These are phyloP conservation scores for Inonotus obliquus DNA, from an alignment of 1,284 basidiomycete genomes.

Conservation along the genomic window DNA sequence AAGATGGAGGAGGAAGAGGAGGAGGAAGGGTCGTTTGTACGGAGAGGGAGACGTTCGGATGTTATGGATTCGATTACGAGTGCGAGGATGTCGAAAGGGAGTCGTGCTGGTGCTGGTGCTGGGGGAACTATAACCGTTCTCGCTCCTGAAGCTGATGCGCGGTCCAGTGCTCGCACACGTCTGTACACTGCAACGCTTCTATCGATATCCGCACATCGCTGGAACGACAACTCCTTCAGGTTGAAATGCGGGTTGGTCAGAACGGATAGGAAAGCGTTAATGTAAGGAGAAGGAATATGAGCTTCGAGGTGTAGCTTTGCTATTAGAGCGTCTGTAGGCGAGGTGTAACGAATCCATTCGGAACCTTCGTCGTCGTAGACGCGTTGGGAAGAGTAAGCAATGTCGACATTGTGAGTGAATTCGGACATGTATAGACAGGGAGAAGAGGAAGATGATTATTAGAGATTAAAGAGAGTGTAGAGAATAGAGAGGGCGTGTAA, in stretches of 20 bases:
- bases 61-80: not conserved
- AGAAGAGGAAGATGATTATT: too few relatives aligned
- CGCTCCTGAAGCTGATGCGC: not conserved
- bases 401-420: too few relatives aligned
- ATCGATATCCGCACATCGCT: not conserved
- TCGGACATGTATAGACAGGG: too few relatives aligned
- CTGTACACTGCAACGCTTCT: slow-evolving; percentile 5
- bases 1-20: not conserved
- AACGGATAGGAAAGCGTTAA: not conserved
- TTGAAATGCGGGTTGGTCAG: not conserved
- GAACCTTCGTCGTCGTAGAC: slow-evolving; percentile 6
- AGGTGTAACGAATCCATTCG: slow-evolving; percentile 1
- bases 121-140: not conserved
- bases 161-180: not conserved
- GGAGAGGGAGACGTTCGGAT: not conserved
- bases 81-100: not conserved
- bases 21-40: not conserved
- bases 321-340: not conserved
- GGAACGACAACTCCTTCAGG: not conserved
- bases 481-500: too few relatives aligned
- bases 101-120: not conserved
- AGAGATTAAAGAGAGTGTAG: too few relatives aligned
- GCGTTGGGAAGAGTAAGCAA: too few relatives aligned
- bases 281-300: slow-evolving; percentile 4
- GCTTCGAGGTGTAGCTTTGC: slow-evolving; percentile 4